phyloP scores from a whole-genome alignment of 2,329 filamentous ascomycete species.

The Rhytidhysteron rufulum region DNA sequence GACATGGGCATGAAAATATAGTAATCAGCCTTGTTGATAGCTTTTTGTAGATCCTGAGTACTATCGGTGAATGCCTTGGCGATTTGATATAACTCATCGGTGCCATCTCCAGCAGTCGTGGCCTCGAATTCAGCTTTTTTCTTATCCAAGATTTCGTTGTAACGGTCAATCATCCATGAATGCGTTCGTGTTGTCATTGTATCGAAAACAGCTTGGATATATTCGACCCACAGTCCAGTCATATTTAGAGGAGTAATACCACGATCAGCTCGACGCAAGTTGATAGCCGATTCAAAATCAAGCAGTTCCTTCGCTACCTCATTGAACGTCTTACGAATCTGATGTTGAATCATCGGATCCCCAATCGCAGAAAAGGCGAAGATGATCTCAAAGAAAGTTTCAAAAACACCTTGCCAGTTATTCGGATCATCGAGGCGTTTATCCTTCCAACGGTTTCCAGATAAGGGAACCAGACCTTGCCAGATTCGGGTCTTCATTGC shows the following conservation, averaged over 20 bases:
- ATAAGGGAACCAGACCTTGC: constrained; percentile 16
- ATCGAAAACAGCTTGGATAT: constrained; percentile 6
- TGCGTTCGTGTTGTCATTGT: constrained; percentile 13
- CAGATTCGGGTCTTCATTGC: constrained; percentile 12
- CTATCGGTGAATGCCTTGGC: constrained; percentile 16
- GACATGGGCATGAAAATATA: constrained; percentile 12
- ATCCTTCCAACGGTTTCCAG: constrained; percentile 13
- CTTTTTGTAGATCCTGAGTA: constrained; percentile 11
- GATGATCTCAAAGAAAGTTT: constrained; percentile 14
- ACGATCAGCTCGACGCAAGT: constrained; percentile 11
- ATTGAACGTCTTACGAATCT: constrained; percentile 9
- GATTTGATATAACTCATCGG: constrained; percentile 6
- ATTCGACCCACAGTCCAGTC: constrained; percentile 18
- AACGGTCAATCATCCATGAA: constrained; percentile 15
- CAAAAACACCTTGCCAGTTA: constrained; percentile 12
- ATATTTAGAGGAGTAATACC: constrained; percentile 11
- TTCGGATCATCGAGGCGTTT: constrained; percentile 16
- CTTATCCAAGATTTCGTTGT: constrained; percentile 11
- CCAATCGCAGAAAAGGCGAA: constrained; percentile 11
- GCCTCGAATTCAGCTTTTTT: constrained; percentile 5
- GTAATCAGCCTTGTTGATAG: constrained; percentile 11
- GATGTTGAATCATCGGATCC: constrained; percentile 1
- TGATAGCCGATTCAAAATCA: constrained; percentile 11
- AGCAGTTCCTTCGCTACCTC: constrained; percentile 10
- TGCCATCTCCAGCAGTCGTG: neutral